Percentiles rank a stretch among this genome's conserved stretches.
Conservation (phyloP, 2,329 filamentous ascomycete genomes). For the Lasiodiplodia hormozganensis region DNA sequence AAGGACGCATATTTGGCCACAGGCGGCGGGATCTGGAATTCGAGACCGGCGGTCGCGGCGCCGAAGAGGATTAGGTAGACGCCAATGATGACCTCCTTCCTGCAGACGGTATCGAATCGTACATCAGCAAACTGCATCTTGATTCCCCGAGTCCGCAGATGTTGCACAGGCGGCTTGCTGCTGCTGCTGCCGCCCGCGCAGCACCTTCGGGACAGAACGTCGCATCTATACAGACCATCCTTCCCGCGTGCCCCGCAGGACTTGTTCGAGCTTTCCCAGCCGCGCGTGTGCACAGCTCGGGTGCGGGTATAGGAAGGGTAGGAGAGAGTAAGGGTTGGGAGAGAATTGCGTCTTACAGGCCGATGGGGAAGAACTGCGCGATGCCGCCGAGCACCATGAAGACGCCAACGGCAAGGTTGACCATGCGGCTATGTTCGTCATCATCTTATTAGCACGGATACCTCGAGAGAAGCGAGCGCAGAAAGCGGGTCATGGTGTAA, state of each 20-base stretch:
- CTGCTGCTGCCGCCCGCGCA: background rate
- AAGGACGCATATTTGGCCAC: slow-evolving; percentile 94
- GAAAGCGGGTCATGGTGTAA: slow-evolving; percentile 3
- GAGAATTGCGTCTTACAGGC: slow-evolving; percentile 50
- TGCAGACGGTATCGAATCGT: slow-evolving; percentile 42
- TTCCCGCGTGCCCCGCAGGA: background rate
- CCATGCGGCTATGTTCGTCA: slow-evolving; percentile 73
- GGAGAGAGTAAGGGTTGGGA: slow-evolving; percentile 33
- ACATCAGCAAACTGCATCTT: background rate
- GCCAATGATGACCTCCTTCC: slow-evolving; percentile 78
- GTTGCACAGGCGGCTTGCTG: background rate
- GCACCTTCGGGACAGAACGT: background rate
- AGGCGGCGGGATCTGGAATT: slow-evolving; percentile 95
- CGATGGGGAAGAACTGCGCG: slow-evolving; percentile 68
- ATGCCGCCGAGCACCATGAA: slow-evolving; percentile 88
- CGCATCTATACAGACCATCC: background rate
- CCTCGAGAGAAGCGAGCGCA: background rate
- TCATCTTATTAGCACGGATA: slow-evolving; percentile 28
- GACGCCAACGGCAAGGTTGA: slow-evolving; percentile 87
- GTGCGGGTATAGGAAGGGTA: background rate
- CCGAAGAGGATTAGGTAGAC: slow-evolving; percentile 92
- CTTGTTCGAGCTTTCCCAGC: slow-evolving; percentile 4
- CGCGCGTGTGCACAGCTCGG: slow-evolving; percentile 32
- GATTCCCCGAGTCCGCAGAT: background rate
- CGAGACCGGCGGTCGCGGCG: slow-evolving; percentile 57